Conservation (phyloP, 202 grass and related monocot genomes). For the Digitaria exilis region DNA sequence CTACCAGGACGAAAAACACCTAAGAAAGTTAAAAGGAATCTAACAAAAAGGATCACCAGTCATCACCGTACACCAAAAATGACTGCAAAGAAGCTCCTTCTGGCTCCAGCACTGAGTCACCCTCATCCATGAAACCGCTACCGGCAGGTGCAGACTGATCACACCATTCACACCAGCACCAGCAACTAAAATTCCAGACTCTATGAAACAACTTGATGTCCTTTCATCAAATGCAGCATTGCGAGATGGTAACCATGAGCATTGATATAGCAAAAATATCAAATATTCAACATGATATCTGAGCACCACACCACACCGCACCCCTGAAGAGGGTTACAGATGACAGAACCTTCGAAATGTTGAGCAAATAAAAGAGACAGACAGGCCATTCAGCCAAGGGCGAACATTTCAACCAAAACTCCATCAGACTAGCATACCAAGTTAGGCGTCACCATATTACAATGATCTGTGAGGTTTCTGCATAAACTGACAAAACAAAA, state of each 20-base stretch:
- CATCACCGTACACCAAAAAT: background rate
- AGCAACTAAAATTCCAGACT: background rate
- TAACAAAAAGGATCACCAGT: background rate
- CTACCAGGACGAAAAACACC: background rate
- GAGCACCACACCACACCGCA: too few species aligned
- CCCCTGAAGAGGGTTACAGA: background rate
- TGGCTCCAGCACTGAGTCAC: too few species aligned
- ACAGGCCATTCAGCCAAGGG: background rate
- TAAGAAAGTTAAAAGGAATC: background rate
- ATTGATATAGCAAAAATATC: background rate
- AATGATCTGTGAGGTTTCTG: constrained; percentile 59
- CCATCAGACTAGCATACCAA: constrained; percentile 2
- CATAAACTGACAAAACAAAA: constrained; percentile 43
- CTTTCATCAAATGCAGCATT: background rate
- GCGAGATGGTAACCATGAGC: background rate
- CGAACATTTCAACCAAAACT: constrained; percentile 40
- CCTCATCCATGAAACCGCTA: background rate
- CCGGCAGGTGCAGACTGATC: background rate
- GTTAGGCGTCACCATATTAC: constrained; percentile 57
- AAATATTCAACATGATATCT: background rate
- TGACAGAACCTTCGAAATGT: background rate
- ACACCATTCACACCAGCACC: background rate
- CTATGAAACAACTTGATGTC: background rate
- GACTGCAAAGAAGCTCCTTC: background rate
- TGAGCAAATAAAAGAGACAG: background rate